phyloP scores from a whole-genome alignment of 371 early-diverging fungal species.

The Apophysomyces ossiformis region DNA sequence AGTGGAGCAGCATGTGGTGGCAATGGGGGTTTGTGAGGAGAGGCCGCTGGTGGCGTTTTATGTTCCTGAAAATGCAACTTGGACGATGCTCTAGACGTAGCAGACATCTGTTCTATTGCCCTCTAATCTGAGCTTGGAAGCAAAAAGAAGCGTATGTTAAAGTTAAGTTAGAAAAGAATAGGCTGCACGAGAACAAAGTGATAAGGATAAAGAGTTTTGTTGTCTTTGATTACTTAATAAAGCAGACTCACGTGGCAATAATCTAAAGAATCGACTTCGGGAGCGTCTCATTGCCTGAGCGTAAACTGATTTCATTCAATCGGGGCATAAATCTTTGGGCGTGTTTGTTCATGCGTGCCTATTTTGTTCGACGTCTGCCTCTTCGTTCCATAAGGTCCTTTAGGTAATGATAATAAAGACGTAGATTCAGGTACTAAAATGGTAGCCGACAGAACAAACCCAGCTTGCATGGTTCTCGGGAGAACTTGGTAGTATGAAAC shows the following conservation, averaged over 20 bases:
- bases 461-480: too few relatives aligned
- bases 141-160: neutral
- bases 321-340: too few relatives aligned
- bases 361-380: too few relatives aligned
- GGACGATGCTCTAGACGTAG: conserved; percentile 10
- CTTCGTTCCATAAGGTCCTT: too few relatives aligned
- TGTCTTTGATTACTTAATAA: neutral
- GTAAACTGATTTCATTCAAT: too few relatives aligned
- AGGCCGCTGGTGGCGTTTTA: neutral
- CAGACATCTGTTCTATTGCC: neutral
- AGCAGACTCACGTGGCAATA: conserved; percentile 3
- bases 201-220: neutral
- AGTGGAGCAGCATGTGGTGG: conserved; percentile 14
- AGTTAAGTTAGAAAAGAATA: neutral
- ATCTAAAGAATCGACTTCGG: neutral
- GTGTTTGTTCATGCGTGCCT: too few relatives aligned
- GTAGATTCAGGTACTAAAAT: too few relatives aligned
- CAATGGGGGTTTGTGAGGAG: conserved; percentile 7
- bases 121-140: neutral
- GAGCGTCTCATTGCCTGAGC: too few relatives aligned
- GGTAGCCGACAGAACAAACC: too few relatives aligned
- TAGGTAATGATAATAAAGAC: too few relatives aligned
- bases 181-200: neutral
- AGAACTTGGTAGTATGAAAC: too few relatives aligned
- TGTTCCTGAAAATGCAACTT: neutral